Evolutionary conservation across 306 rosid species (phyloP).

Genomic region (Lupinus albus): DNA sequence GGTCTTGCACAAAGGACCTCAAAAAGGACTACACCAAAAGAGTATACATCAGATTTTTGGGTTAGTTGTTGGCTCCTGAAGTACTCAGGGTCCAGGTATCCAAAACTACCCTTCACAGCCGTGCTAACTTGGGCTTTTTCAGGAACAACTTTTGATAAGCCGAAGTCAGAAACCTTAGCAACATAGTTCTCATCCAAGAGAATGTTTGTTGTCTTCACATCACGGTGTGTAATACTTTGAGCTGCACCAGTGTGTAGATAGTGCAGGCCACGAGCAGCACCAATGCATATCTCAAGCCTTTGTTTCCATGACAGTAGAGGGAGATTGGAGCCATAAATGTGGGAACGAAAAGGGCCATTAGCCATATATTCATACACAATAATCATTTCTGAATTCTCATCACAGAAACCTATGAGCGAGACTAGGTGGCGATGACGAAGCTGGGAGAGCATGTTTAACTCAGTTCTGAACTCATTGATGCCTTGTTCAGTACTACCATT

Average conservation of each 20-base stretch:
- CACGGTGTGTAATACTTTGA: slow-evolving; percentile 76
- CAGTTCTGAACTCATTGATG: slow-evolving; percentile 76
- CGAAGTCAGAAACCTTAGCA: slow-evolving; percentile 84
- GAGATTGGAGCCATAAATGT: slow-evolving; percentile 58
- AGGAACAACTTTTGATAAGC: slow-evolving; percentile 70
- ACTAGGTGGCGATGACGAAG: slow-evolving; percentile 89
- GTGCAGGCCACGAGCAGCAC: slow-evolving; percentile 84
- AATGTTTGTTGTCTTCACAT: slow-evolving; percentile 86
- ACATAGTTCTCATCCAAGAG: slow-evolving; percentile 76
- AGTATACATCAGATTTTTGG: slow-evolving; percentile 81
- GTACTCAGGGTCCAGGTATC: slow-evolving; percentile 89
- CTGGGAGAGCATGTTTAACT: slow-evolving; percentile 77
- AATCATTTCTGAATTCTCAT: slow-evolving; percentile 81
- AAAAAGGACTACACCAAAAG: slow-evolving; percentile 82
- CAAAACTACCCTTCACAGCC: slow-evolving; percentile 91
- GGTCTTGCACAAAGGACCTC: slow-evolving; percentile 73
- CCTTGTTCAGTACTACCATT: slow-evolving; percentile 74
- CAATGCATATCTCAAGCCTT: slow-evolving; percentile 80
- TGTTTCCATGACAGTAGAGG: slow-evolving; percentile 76
- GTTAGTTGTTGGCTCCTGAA: slow-evolving; percentile 72
- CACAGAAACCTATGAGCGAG: slow-evolving; percentile 76
- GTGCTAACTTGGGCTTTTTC: slow-evolving; percentile 82
- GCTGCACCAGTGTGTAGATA: slow-evolving; percentile 92
- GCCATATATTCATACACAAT: slow-evolving; percentile 87
- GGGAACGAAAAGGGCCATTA: slow-evolving; percentile 80